Conservation (phyloP, 108 stramenopile genomes). For the Poteriospumella lacustris region DNA sequence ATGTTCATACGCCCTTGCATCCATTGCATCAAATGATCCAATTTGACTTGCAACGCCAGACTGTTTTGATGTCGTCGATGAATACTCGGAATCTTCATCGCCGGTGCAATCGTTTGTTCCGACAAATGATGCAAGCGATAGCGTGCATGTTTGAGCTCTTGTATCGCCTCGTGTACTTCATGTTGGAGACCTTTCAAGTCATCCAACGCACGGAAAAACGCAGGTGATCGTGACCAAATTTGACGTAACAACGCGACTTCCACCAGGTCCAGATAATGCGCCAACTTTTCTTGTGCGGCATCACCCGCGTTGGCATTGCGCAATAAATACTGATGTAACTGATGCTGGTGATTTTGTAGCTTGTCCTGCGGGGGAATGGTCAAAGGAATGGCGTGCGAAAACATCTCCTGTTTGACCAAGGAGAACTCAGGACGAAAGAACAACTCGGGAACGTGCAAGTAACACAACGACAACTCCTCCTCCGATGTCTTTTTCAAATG, state of each 20-base stretch:
- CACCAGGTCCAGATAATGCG: conserved; percentile 3
- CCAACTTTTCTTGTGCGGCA: conserved; percentile 1
- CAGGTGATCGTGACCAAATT: conserved; percentile 20
- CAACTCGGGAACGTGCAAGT: neutral
- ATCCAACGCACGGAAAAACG: conserved; percentile 20
- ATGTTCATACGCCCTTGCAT: neutral
- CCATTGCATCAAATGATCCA: neutral
- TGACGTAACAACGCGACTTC: conserved; percentile 29
- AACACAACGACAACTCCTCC: neutral
- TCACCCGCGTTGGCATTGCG: neutral
- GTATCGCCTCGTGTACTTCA: neutral
- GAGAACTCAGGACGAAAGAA: conserved; percentile 26
- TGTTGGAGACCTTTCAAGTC: conserved; percentile 12
- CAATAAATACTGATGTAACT: neutral
- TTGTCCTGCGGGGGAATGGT: neutral
- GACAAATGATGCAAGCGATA: neutral
- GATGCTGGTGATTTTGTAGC: neutral
- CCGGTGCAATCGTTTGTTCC: neutral
- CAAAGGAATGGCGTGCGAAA: neutral
- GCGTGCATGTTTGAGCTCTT: neutral
- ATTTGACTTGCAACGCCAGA: neutral
- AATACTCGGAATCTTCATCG: neutral
- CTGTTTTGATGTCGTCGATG: neutral
- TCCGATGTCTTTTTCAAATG: neutral
- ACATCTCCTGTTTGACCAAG: neutral